Evolutionary conservation across 2,329 filamentous ascomycete species (phyloP), one percentile per base, ranked within the genome.

Genomic region (Coleophoma crateriformis): DNA sequence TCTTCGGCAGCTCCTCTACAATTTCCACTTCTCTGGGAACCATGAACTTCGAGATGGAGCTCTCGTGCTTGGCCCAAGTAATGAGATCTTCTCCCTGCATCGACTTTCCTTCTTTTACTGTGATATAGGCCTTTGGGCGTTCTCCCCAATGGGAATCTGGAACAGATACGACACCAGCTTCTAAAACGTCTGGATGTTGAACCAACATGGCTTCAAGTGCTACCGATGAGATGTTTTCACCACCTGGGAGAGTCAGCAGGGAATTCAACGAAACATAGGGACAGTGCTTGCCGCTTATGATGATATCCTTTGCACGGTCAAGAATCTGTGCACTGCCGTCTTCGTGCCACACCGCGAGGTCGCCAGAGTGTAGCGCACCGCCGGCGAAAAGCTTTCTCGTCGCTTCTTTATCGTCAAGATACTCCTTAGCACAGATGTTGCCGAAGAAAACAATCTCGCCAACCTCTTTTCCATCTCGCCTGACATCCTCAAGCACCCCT

Each of bases 231-330:
- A 99, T 97, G 67, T 99, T 99, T 68, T 99, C 94, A 50, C 94
- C 94, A 43, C 92, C 91, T 89, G 39, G n/a, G 14, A 32, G 40
- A 42, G 34, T 39, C 37, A 47, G 22, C 13, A n/a, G 40, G n/a
- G 32, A 27, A 15, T 45, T 33, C 17, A 33, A 17, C 32, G 34
- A 11, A 41, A 51, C 42, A 20, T 37, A 42, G 27, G n/a, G 46
- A 20, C 39, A 32, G 5, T 42, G 67, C 77, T 58, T 73, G 88
- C 88, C 88, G 47, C 88, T 95, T 55, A 99, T 99, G 62, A 99
- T 99, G 47, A 99, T 96, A 65, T 99, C 94, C 73, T 99, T 99
- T 13, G 90, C 88, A 17, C 94, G 80, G 69, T 99, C 94, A 51
- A 95, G 74, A 55, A 99, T 96, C 72, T 97, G 90, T 41, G 90